phyloP scores from a whole-genome alignment of 208 protist genomes.

The Acanthamoeba polyphaga region DNA sequence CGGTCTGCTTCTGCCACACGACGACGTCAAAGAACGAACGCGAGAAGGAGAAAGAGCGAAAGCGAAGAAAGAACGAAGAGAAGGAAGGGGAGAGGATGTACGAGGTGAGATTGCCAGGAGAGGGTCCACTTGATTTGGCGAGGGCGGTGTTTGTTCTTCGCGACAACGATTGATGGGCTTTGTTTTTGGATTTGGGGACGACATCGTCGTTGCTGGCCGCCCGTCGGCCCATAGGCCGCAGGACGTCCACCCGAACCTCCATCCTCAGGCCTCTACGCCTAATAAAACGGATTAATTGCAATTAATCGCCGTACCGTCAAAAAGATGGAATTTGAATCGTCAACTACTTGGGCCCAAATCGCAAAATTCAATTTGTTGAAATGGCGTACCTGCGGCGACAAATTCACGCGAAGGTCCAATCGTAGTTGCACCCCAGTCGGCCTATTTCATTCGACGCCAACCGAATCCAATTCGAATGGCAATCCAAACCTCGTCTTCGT shows the following conservation, averaged over 20 bases:
- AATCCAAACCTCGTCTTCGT: too few relatives aligned
- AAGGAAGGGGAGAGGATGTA: not conserved
- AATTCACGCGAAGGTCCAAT: not conserved
- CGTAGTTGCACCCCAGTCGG: not conserved
- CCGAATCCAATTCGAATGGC: too few relatives aligned
- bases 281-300: not conserved
- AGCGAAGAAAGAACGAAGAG: not conserved
- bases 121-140: not conserved
- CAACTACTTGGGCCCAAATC: too few relatives aligned
- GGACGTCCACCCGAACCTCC: constrained; percentile 8
- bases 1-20: not conserved
- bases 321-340: too few relatives aligned
- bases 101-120: not conserved
- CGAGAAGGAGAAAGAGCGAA: not conserved
- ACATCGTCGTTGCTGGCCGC: constrained; percentile 35
- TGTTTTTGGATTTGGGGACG: not conserved
- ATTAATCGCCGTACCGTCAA: too few relatives aligned
- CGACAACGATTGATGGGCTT: not conserved
- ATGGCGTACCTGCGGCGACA: not conserved
- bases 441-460: not conserved
- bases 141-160: not conserved
- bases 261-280: not conserved
- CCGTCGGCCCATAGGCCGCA: not conserved
- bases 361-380: too few relatives aligned
- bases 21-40: not conserved